Evolutionary conservation across 306 rosid species (phyloP), one percentile per base, ranked within the genome.

Genomic region (Lablab purpureus): DNA sequence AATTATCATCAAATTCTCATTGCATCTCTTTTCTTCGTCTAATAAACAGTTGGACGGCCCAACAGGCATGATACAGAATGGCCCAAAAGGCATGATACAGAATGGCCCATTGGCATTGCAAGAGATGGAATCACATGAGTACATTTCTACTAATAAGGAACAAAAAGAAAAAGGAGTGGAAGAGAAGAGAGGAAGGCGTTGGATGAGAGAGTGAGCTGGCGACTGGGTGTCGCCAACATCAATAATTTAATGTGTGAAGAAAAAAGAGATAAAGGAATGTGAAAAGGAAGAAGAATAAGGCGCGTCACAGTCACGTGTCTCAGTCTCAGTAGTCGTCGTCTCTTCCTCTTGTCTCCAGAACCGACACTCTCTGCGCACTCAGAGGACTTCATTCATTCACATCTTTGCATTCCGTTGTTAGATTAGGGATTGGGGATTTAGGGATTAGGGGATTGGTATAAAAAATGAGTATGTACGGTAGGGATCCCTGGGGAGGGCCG

Each of bases 401-500:
- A 8, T 9, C 45, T 9, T 40, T 40, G 45, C 45, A 40, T 40
- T 40, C 2, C 45, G 45, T 40, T 40, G 45, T 40, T 40, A 40
- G 43, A 37, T 37, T 37, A 37, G 43, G 43, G 45, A 40, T 40
- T 40, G 2, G 12, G 43, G 41, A 36, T 36, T n/a, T 36, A 7
- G 41, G 9, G 41, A 40, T 0, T 7, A 8, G 7, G 43, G 10
- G 43, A 8, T 41, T 41, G 17, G 5, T 43, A 43, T 43, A 15
- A 5, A 41, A 43, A 66, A 81, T 62, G 78, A 88, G 84, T 49
- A 89, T 92, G 97, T 92, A 87, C 84, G 95, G 95, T 1, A 80
- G 97, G 86, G 97, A 92, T 84, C 97, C 97, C 3, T 92, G 97
- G 97, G 97, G 97, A 1, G 95, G 96, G 0, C 93, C 97, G 12